Conservation (phyloP, 768 basidiomycete genomes). For the Jaapia argillacea region DNA sequence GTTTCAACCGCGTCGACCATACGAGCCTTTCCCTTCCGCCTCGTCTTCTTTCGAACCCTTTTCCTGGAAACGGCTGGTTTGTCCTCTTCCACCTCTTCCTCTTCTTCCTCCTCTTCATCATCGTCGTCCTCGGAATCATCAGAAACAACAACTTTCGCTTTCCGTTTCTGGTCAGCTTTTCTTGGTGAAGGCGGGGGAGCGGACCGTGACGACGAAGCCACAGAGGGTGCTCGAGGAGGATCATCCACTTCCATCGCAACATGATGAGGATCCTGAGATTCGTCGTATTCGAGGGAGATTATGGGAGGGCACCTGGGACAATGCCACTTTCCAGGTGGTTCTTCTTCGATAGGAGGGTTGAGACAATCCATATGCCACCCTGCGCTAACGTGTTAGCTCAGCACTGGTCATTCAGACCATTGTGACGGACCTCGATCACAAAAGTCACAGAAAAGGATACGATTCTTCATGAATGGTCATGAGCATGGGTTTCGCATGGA, state of each 20-base stretch:
- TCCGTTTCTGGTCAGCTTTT: constrained; percentile 1
- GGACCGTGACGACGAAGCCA: neutral
- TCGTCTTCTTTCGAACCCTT: neutral
- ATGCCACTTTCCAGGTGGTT: constrained; percentile 72
- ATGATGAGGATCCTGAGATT: too few species aligned
- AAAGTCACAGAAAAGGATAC: constrained; percentile 84
- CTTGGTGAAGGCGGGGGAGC: neutral
- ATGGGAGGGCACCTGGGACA: constrained; percentile 53
- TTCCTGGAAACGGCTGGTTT: too few species aligned
- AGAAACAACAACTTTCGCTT: neutral
- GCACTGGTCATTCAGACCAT: constrained; percentile 6
- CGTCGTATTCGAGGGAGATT: constrained; percentile 1
- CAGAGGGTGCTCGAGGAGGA: neutral
- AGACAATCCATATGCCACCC: constrained; percentile 86
- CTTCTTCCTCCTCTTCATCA: constrained; percentile 22
- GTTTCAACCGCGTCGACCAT: constrained; percentile 13
- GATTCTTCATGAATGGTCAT: constrained; percentile 35
- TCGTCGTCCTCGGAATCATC: constrained; percentile 15
- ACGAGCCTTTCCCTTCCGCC: constrained; percentile 15
- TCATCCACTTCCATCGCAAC: too few species aligned
- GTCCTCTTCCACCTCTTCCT: constrained; percentile 16
- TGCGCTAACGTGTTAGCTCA: constrained; percentile 16
- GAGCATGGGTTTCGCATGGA: constrained; percentile 10
- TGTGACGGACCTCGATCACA: constrained; percentile 73
- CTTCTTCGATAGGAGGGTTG: constrained; percentile 53